Evolutionary conservation across 331 rosid genomes (phyloP).

Genomic region (Rhamnella rubrinervis): DNA sequence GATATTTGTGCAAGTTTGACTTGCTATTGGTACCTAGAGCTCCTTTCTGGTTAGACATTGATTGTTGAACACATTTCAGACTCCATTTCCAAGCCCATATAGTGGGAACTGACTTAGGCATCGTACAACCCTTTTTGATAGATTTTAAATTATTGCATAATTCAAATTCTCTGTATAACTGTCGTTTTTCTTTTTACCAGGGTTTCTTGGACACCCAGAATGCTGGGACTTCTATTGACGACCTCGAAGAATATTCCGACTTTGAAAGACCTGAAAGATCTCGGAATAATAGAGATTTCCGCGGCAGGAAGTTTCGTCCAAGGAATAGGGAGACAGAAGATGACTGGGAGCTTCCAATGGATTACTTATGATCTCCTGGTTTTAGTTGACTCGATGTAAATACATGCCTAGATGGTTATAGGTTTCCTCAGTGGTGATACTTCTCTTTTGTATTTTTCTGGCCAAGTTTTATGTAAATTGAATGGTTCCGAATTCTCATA

Average conservation of each 20-base stretch:
- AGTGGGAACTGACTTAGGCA: background rate
- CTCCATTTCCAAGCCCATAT: background rate
- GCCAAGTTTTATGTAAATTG: too few relatives aligned
- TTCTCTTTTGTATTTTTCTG: too few relatives aligned
- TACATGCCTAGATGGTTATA: constrained; percentile 9
- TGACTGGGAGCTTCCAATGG: constrained; percentile 93
- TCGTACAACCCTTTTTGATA: background rate
- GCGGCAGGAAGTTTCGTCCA: constrained; percentile 44
- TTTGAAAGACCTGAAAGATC: constrained; percentile 46
- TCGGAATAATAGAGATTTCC: constrained; percentile 39
- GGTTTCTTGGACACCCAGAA: constrained; percentile 76
- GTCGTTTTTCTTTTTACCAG: constrained; percentile 33
- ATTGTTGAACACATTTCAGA: too few relatives aligned
- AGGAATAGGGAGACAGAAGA: constrained; percentile 52
- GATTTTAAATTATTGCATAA: background rate
- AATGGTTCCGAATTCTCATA: too few relatives aligned
- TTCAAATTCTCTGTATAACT: background rate
- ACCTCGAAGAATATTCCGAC: constrained; percentile 52
- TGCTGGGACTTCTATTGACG: constrained; percentile 50
- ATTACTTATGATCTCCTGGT: constrained; percentile 51
- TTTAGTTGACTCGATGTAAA: constrained; percentile 18
- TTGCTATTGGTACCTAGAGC: too few relatives aligned
- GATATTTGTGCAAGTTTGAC: too few relatives aligned
- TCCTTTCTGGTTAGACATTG: too few relatives aligned
- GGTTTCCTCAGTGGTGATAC: background rate